Percentiles rank a stretch among this genome's conserved stretches.
Evolutionary conservation across 805 yeast genomes (phyloP).

Genomic region (Metschnikowia vanudenii): DNA sequence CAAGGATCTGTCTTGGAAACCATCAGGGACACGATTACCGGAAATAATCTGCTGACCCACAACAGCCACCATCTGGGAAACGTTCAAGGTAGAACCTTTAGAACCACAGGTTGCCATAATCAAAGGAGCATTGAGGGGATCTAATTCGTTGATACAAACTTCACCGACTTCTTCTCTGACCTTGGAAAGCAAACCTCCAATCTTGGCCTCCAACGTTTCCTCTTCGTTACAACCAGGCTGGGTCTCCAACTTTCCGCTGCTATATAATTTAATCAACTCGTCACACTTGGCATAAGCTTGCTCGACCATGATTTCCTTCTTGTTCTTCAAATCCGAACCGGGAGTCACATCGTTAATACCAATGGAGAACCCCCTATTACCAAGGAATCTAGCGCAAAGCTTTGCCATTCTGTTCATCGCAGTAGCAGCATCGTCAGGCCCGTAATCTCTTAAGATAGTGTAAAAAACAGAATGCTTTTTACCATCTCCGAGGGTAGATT

Average conservation of each 20-base stretch:
- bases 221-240: constrained; percentile 99
- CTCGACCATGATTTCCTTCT: constrained; percentile 87
- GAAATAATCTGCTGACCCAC: constrained; percentile 99
- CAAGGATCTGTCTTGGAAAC: constrained; percentile 97
- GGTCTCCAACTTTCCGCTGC: constrained; percentile 87
- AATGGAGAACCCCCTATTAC: constrained; percentile 94
- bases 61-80: constrained; percentile 99
- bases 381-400: constrained; percentile 90
- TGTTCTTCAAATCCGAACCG: constrained; percentile 66
- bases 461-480: constrained; percentile 95
- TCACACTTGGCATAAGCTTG: constrained; percentile 89
- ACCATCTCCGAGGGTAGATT: constrained; percentile 95
- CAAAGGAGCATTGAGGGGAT: constrained; percentile 87
- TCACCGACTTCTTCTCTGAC: constrained; percentile 99
- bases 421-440: constrained; percentile 91
- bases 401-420: constrained; percentile 99
- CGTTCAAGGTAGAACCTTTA: constrained; percentile 95
- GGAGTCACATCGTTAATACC: constrained; percentile 98
- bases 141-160: constrained; percentile 90
- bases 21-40: constrained; percentile 99
- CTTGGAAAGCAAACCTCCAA: constrained; percentile 92
- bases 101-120: constrained; percentile 99
- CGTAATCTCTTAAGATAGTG: constrained; percentile 91
- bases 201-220: constrained; percentile 95
- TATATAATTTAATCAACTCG: constrained; percentile 74